Conservation (phyloP, 2,329 filamentous ascomycete genomes). For the Claviceps purpurea region DNA sequence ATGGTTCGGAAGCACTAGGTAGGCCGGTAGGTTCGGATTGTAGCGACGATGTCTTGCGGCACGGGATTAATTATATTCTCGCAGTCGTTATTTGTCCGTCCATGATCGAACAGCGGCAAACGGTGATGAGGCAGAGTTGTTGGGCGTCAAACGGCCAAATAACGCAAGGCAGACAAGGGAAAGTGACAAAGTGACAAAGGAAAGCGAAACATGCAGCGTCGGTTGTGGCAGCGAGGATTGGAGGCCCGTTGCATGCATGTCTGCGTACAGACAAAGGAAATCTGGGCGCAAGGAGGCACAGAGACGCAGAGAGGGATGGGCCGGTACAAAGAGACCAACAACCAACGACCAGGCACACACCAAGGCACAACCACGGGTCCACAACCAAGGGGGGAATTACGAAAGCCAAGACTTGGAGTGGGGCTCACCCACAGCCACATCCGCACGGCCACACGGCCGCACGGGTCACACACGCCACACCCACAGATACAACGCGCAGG, state of each 20-base stretch:
- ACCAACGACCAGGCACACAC: background rate
- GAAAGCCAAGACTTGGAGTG: no score
- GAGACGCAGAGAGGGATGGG: background rate
- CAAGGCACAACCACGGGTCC: background rate
- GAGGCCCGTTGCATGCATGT: background rate
- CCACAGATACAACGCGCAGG: no score
- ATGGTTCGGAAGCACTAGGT: background rate
- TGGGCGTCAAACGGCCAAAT: background rate
- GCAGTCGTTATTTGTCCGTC: background rate
- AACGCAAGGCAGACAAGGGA: background rate
- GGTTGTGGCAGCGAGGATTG: background rate
- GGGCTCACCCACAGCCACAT: no score
- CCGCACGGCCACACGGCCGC: no score
- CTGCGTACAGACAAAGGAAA: background rate
- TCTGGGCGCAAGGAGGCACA: background rate
- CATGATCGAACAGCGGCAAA: background rate
- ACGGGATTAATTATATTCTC: background rate
- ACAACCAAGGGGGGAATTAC: no score
- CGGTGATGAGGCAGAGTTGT: background rate
- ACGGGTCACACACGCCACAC: no score
- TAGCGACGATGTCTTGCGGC: background rate
- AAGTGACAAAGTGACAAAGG: background rate
- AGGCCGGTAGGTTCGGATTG: background rate
- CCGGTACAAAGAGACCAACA: background rate
- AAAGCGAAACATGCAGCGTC: background rate